phyloP scores from a whole-genome alignment of 371 early-diverging fungal species.

The Gilbertella persicaria region DNA sequence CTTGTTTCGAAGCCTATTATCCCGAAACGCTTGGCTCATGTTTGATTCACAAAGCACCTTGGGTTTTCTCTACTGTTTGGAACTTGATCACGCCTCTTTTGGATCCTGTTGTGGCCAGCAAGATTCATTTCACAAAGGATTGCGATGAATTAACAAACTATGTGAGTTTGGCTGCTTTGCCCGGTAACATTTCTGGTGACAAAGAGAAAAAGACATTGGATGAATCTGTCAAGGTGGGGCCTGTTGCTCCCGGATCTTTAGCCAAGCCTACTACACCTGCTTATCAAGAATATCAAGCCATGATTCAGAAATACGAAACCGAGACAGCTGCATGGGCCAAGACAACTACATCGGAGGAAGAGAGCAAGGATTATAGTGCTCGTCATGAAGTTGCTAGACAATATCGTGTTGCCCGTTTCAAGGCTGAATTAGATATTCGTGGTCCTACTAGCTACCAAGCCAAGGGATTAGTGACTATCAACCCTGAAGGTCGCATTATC shows the following conservation, averaged over 20 bases:
- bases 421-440: slow-evolving; percentile 25
- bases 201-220: slow-evolving; percentile 30
- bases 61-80: slow-evolving; percentile 83
- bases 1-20: slow-evolving; percentile 84
- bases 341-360: slow-evolving; percentile 9
- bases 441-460: slow-evolving; percentile 28
- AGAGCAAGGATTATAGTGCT: slow-evolving; percentile 13
- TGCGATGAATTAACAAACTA: slow-evolving; percentile 62
- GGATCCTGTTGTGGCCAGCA: slow-evolving; percentile 90
- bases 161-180: slow-evolving; percentile 48
- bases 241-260: slow-evolving; percentile 31
- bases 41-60: slow-evolving; percentile 83
- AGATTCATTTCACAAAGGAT: slow-evolving; percentile 79
- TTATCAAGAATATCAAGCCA: slow-evolving; percentile 21
- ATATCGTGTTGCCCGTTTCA: slow-evolving; percentile 29
- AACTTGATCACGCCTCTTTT: slow-evolving; percentile 79
- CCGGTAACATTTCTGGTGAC: slow-evolving; percentile 34
- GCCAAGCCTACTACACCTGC: slow-evolving; percentile 21
- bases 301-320: slow-evolving; percentile 17
- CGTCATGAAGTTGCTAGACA: slow-evolving; percentile 19
- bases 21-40: slow-evolving; percentile 86
- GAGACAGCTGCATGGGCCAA: slow-evolving; percentile 35
- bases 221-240: slow-evolving; percentile 22
- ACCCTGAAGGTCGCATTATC: slow-evolving; percentile 18
- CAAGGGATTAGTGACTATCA: slow-evolving; percentile 22